Evolutionary conservation across 2,329 filamentous ascomycete species (phyloP).

Genomic region (Colletotrichum euphorbiae): DNA sequence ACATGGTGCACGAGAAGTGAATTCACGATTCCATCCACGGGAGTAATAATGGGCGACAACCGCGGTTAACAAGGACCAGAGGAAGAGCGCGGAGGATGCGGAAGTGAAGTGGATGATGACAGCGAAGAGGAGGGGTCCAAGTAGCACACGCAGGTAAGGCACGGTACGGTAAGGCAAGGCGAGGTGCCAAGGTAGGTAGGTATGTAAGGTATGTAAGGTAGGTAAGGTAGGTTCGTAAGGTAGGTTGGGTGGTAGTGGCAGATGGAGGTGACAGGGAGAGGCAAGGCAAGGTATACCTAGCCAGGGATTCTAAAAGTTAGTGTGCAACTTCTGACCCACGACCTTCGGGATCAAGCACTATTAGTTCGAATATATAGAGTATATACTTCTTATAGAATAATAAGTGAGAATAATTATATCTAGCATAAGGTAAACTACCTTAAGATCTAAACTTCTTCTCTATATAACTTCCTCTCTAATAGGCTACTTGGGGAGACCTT

Average conservation of each 20-base stretch:
- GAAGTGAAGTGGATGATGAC: conserved; percentile 1
- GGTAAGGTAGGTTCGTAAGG: conserved; percentile 5
- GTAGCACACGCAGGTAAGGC: neutral
- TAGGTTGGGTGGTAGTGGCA: neutral
- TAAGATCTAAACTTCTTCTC: too few relatives aligned
- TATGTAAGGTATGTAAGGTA: neutral
- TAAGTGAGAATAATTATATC: too few relatives aligned
- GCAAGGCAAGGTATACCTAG: too few relatives aligned
- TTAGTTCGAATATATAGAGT: too few relatives aligned
- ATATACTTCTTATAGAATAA: too few relatives aligned
- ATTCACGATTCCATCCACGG: conserved; percentile 37
- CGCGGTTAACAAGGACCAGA: conserved; percentile 5
- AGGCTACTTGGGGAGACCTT: too few relatives aligned
- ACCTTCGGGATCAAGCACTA: too few relatives aligned
- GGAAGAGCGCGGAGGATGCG: conserved; percentile 1
- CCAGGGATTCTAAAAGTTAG: too few relatives aligned
- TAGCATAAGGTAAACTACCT: too few relatives aligned
- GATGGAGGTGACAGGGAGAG: too few relatives aligned
- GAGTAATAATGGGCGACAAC: conserved; percentile 15
- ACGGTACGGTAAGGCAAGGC: neutral
- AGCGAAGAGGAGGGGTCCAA: conserved; percentile 6
- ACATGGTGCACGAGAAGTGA: conserved; percentile 67
- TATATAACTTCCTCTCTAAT: too few relatives aligned
- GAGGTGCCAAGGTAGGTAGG: neutral
- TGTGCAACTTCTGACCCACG: too few relatives aligned